These are phyloP conservation scores for Boletellus sp. DNA, from an alignment of 1,284 basidiomycete species.

Conservation along the genomic window DNA sequence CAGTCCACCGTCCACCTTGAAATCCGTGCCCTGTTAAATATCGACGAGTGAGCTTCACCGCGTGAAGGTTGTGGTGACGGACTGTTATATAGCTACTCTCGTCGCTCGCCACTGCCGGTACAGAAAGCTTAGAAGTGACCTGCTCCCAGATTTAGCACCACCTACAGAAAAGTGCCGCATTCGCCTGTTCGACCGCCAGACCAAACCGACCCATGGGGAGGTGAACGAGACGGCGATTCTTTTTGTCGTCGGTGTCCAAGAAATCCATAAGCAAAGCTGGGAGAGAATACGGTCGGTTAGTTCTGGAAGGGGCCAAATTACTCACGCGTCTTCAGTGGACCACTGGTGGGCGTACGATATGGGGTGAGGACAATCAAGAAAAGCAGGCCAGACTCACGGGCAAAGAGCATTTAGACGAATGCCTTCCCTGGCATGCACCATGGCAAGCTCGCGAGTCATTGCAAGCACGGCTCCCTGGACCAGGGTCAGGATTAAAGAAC, in stretches of 20 bases:
- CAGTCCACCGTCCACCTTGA: slow-evolving; percentile 91
- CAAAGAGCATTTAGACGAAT: slow-evolving; percentile 94
- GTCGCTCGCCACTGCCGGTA: slow-evolving; percentile 66
- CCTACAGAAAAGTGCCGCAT: slow-evolving; percentile 86
- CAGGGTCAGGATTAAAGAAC: slow-evolving; percentile 8
- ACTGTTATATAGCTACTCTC: slow-evolving; percentile 86
- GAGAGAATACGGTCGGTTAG: slow-evolving; percentile 2
- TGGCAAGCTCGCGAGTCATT: slow-evolving; percentile 96
- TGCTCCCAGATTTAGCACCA: slow-evolving; percentile 18
- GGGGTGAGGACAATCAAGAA: slow-evolving; percentile 5
- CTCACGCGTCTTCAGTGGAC: slow-evolving; percentile 88
- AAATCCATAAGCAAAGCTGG: slow-evolving; percentile 96
- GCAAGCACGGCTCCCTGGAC: slow-evolving; percentile 87
- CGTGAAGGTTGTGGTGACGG: slow-evolving; percentile 25
- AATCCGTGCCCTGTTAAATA: slow-evolving; percentile 77
- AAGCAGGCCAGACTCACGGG: slow-evolving; percentile 59
- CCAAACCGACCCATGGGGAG: slow-evolving; percentile 97
- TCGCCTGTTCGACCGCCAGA: slow-evolving; percentile 92
- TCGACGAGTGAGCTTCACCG: slow-evolving; percentile 15
- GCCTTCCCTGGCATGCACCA: slow-evolving; percentile 95
- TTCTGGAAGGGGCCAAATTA: background rate
- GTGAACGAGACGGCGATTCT: slow-evolving; percentile 85
- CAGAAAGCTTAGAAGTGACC: slow-evolving; percentile 5
- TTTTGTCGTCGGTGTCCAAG: slow-evolving; percentile 95
- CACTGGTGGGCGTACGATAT: slow-evolving; percentile 46